Evolutionary conservation across 805 yeast genomes (phyloP), one percentile per base, ranked within the genome.

Genomic region (Priceomyces fermenticarens): DNA sequence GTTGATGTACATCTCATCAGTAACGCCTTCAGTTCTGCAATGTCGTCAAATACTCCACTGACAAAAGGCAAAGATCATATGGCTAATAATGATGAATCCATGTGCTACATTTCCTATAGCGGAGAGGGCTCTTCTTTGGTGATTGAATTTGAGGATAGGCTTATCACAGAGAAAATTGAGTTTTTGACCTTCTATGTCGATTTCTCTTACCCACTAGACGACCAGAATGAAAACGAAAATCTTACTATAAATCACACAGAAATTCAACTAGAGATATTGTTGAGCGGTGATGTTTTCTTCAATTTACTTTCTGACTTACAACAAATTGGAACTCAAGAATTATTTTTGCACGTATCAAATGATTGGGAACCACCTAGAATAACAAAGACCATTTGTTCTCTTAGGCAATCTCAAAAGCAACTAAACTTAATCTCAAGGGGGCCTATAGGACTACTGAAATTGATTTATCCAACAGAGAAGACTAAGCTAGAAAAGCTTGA

Each of bases 381-480:
- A 13, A 13, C n/a, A 4, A 20, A 20, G 8, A 8, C 25, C 4
- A 20, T 5, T 20, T 5, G 25, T 20, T 17, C 26, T 13, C 12
- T 17, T 13, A 31, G 20, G 7, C 20, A 26, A 17, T 27, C 16
- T 9, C 44, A 58, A 51, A 67, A 72, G 28, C 72, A 67, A 46
- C 58, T 83, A 35, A 67, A 73, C 17, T 72, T 88, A 39, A 75
- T 85, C 4, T 83, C 93, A 0, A 73, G 72, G 30, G 86, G 91
- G 9, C 85, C 81, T n/a, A 71, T 86, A 35, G 96, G 95, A 0
- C 68, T 72, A 38, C 80, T 87, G 30, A 81, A 83, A 52, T 65
- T 87, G 14, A 70, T 75, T 8, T 72, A 83, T 35, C 95, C 95
- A 0, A 75, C 72, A 44, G 85, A 77, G 36, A 72, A 74, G 49